Evolutionary conservation across 805 yeast genomes (phyloP), one percentile per base, ranked within the genome.

Genomic region (Helenozyma baotianmanensis): DNA sequence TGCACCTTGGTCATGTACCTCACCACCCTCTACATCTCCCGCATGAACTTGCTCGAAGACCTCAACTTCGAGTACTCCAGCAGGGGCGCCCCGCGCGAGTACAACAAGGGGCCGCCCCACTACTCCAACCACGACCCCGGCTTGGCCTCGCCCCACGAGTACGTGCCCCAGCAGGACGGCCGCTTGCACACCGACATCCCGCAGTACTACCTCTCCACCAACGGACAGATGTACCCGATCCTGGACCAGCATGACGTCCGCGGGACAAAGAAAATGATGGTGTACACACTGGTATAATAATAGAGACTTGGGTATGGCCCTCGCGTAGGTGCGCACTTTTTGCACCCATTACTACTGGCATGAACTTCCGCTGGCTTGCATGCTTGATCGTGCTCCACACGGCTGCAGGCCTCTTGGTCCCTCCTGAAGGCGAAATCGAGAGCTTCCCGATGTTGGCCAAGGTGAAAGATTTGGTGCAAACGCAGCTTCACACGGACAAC

Each of bases 11-110:
- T 60, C 6, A 58, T 60, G 53, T 65, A 62, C 38, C 35, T 60
- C 7, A 64, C 72, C 13, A 58, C 68, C 1, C 43, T 58, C 17
- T 64, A 63, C 44, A 63, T 67, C 9, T 56, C 68, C 4, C 40
- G 62, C 25, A 9, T 11, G 10, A 12, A 14, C 11, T 7, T 23
- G 16, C 5, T 23, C 6, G 25, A 11, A 4, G 11, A 23, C 4
- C 7, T 23, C 10, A n/a, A 23, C 10, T 12, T 11, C 14, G 12
- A 9, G 12, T 21, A 21, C 10, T 9, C 23, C 12, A 9, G 23
- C 12, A 6, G 9, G 5, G 10, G 23, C 9, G 12, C n/a, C 16
- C 25, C 12, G 12, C 18, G 30, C n/a, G 33, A 33, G 14, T 40
- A 21, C 22, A 42, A 33, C 27, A 25, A 21, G 14, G 16, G 4